These are phyloP conservation scores for Ogataea methylovora DNA, from an alignment of 805 yeast species.

Conservation along the genomic window DNA sequence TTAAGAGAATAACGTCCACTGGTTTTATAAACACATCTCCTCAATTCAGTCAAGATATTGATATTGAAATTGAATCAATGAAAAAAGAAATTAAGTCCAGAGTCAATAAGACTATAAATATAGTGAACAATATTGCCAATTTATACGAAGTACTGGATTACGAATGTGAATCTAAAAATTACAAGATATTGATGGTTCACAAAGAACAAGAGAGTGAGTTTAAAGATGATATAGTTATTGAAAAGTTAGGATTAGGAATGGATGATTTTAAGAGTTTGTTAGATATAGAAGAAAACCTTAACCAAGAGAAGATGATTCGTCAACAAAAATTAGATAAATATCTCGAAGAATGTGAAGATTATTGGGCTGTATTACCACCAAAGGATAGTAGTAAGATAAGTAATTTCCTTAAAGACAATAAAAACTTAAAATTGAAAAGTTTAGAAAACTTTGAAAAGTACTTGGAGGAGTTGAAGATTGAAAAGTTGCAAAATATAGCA, in stretches of 20 bases:
- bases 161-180: slow-evolving; percentile 1
- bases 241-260: slow-evolving; percentile 17
- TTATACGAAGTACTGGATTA: slow-evolving; percentile 2
- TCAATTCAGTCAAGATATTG: slow-evolving; percentile 14
- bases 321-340: slow-evolving; percentile 28
- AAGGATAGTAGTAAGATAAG: slow-evolving; percentile 22
- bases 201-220: slow-evolving; percentile 8
- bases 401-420: slow-evolving; percentile 33
- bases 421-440: slow-evolving; percentile 37
- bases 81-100: slow-evolving; percentile 15
- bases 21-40: slow-evolving; percentile 21
- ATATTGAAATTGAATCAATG: slow-evolving; percentile 20
- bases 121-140: slow-evolving; percentile 2
- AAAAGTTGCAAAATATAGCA: slow-evolving; percentile 59
- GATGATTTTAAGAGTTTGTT: slow-evolving; percentile 9
- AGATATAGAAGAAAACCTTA: slow-evolving; percentile 12
- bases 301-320: slow-evolving; percentile 27
- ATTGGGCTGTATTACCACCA: slow-evolving; percentile 40
- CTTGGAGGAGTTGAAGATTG: slow-evolving; percentile 45
- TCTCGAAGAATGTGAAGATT: slow-evolving; percentile 24
- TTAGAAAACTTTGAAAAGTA: slow-evolving; percentile 49
- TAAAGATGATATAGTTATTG: slow-evolving; percentile 10
- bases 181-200: slow-evolving; percentile 1
- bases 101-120: slow-evolving; percentile 14
- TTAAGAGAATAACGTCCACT: slow-evolving; percentile 18